Evolutionary conservation across 176 grass and related monocot genomes (phyloP).

Genomic region (Otatea glauca): DNA sequence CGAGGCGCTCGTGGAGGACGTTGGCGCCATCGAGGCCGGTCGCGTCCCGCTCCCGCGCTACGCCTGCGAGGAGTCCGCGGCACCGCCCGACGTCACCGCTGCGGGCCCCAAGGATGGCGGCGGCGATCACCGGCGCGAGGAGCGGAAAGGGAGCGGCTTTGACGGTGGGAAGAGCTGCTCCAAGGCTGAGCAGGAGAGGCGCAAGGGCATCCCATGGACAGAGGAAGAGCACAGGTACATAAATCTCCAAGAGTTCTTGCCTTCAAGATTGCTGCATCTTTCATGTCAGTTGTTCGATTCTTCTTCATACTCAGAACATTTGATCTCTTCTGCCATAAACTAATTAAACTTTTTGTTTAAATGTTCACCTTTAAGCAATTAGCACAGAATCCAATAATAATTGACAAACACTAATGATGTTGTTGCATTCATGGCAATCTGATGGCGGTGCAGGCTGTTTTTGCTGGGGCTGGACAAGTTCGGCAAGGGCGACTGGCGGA

Average conservation of each 20-base stretch:
- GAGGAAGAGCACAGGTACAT: constrained; percentile 95
- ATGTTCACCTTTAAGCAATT: neutral
- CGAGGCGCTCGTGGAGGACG: constrained; percentile 82
- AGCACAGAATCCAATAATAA: neutral
- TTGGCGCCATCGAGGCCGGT: constrained; percentile 82
- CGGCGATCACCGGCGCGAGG: constrained; percentile 48
- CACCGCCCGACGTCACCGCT: constrained; percentile 2
- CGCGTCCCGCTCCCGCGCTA: constrained; percentile 70
- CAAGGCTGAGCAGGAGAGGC: constrained; percentile 88
- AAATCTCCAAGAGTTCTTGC: neutral
- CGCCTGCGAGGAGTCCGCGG: constrained; percentile 53
- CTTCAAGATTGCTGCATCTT: constrained; percentile 16
- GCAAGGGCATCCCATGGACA: constrained; percentile 98
- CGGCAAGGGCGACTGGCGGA: constrained; percentile 97
- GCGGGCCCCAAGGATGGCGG: constrained; percentile 26
- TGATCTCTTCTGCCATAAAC: neutral
- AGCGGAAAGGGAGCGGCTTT: constrained; percentile 38
- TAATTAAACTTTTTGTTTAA: neutral
- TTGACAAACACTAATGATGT: neutral
- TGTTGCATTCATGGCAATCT: neutral
- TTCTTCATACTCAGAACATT: neutral
- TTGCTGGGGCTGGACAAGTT: constrained; percentile 92
- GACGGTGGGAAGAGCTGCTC: constrained; percentile 73
- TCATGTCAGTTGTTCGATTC: neutral
- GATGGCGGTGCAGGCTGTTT: constrained; percentile 58